phyloP scores from a whole-genome alignment of 371 early-diverging fungal genomes.

The Coemansia sp. region DNA sequence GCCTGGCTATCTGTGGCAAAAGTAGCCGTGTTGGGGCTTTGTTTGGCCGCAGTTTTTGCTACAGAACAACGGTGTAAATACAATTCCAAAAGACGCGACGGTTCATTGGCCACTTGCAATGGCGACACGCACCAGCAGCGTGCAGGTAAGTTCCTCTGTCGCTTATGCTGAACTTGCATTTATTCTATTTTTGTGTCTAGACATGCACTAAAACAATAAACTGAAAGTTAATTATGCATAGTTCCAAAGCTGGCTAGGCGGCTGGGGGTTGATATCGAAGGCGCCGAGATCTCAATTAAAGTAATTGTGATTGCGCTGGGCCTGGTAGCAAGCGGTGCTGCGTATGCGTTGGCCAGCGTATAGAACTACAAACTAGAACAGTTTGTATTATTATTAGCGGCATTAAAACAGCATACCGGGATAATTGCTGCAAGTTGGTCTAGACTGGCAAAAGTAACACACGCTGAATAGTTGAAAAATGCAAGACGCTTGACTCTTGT shows the following conservation, averaged over 20 bases:
- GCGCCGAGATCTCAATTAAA: slow-evolving; percentile 16
- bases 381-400: background rate
- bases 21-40: background rate
- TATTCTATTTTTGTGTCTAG: background rate
- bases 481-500: background rate
- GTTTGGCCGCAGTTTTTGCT: background rate
- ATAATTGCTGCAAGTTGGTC: background rate
- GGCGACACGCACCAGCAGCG: background rate
- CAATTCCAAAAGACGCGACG: background rate
- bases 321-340: slow-evolving; percentile 15
- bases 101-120: background rate
- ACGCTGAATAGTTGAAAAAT: background rate
- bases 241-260: slow-evolving; percentile 20
- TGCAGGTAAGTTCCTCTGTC: background rate
- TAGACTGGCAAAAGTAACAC: background rate
- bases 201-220: background rate
- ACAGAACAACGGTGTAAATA: background rate
- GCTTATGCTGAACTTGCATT: background rate
- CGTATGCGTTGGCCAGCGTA: slow-evolving; percentile 27
- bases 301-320: slow-evolving; percentile 9
- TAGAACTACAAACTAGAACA: background rate
- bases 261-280: slow-evolving; percentile 13
- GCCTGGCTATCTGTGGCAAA: background rate
- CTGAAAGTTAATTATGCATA: background rate
- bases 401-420: background rate